Evolutionary conservation across 2,329 filamentous ascomycete genomes (phyloP).

Genomic region (Lasiodiplodia theobromae): DNA sequence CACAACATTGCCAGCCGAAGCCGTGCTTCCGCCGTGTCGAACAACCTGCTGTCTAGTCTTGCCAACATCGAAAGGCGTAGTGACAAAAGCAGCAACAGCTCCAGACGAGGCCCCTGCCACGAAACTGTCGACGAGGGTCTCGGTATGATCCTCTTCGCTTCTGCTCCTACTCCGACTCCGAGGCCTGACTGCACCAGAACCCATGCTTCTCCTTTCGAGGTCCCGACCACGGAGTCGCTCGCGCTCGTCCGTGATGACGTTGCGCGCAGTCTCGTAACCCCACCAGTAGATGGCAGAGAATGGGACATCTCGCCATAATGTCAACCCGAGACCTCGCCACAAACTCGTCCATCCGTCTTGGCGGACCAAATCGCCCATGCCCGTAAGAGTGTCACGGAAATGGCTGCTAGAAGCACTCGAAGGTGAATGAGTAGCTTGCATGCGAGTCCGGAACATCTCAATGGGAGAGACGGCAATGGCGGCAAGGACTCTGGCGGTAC

Average conservation of each 20-base stretch:
- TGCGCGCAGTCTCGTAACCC: constrained; percentile 88
- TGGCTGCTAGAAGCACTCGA: constrained; percentile 60
- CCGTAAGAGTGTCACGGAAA: constrained; percentile 78
- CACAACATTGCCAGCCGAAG: constrained; percentile 36
- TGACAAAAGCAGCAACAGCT: constrained; percentile 83
- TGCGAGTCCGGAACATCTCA: constrained; percentile 90
- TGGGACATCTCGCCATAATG: constrained; percentile 94
- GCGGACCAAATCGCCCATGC: constrained; percentile 80
- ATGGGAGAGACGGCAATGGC: constrained; percentile 87
- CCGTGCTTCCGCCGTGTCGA: constrained; percentile 56
- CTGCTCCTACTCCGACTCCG: constrained; percentile 26
- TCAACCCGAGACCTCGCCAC: constrained; percentile 89
- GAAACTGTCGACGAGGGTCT: constrained; percentile 89
- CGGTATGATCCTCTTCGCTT: constrained; percentile 72
- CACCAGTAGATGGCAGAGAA: constrained; percentile 99
- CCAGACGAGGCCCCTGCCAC: constrained; percentile 84
- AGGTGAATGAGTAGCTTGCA: constrained; percentile 74
- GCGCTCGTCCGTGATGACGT: constrained; percentile 72
- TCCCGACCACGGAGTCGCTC: constrained; percentile 45
- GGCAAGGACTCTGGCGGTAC: constrained; percentile 78
- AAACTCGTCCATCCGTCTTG: constrained; percentile 79
- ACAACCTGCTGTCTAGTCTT: constrained; percentile 94
- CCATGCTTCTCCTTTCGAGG: constrained; percentile 41
- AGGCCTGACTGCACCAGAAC: constrained; percentile 42
- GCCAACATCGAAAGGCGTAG: constrained; percentile 95